These are phyloP conservation scores for Cutaneotrichosporon sp. DNA, from an alignment of 1,284 basidiomycete genomes.

Conservation along the genomic window DNA sequence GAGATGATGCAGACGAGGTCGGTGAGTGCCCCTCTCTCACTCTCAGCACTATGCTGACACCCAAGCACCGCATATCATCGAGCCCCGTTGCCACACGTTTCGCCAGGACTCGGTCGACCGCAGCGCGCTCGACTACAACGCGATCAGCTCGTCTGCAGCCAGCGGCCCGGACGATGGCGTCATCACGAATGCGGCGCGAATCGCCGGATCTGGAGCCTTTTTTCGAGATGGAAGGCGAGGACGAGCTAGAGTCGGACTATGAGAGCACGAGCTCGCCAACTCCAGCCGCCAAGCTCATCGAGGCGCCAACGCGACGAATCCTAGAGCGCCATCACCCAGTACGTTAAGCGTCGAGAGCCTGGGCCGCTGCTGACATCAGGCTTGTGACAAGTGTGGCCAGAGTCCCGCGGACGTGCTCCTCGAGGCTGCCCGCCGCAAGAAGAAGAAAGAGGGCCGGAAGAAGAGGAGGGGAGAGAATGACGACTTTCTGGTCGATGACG, in stretches of 20 bases:
- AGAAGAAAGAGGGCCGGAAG: conserved; percentile 26
- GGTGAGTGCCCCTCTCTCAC: neutral
- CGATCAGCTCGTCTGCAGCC: too few species aligned
- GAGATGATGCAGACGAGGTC: neutral
- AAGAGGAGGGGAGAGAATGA: conserved; percentile 53
- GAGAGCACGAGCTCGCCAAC: conserved; percentile 13
- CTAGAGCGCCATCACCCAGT: conserved; percentile 25
- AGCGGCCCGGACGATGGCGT: neutral
- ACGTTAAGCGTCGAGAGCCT: neutral
- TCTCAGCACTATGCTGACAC: neutral
- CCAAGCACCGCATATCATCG: too few species aligned
- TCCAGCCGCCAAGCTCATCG: neutral
- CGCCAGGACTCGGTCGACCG: too few species aligned
- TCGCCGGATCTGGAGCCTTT: neutral
- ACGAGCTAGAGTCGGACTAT: conserved; percentile 17
- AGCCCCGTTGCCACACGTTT: too few species aligned
- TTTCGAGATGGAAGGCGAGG: conserved; percentile 22
- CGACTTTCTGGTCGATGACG: conserved; percentile 58
- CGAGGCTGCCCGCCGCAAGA: conserved; percentile 20
- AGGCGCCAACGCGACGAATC: conserved; percentile 12
- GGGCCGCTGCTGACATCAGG: conserved; percentile 4
- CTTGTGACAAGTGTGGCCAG: conserved; percentile 44
- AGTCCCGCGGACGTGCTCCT: conserved; percentile 41
- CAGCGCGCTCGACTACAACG: too few species aligned
- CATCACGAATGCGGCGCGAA: neutral